Base-by-base conservation (phyloP, 1,139 yeast genomes). In the Diutina scorzettiae region DNA sequence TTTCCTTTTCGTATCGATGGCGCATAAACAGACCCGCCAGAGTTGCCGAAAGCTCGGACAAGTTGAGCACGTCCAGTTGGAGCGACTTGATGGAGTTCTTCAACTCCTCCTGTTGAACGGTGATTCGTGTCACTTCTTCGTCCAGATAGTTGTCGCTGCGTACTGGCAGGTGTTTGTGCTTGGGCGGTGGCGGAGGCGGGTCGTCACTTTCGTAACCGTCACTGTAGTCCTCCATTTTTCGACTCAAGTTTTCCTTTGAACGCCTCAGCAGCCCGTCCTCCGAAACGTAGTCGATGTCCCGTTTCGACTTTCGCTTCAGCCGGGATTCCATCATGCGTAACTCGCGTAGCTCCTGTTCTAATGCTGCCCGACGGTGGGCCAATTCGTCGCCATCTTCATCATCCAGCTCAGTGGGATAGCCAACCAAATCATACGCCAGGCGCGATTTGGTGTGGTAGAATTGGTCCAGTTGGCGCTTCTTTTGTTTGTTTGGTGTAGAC, bases 1-100 rank as follows among this genome's bases (percentile, higher is more conserved):
- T 16, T 19, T 34, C 66, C 49, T 65, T 66, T 46, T 77, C 77
- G 55, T 63, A 66, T 52, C 75, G 78, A 54, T 85, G 91, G 52
- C 94, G 72, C 43, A 78, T 76, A 47, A 78, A 77, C 11, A 94
- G 83, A 0, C 94, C 95, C 2, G 95, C 95, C 51, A 93, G 81
- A 0, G 95, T 84, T 4, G 95, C 95, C 62, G 93, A 81, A 45
- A 83, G 73, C 54, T 83, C 91, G 37, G 78, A 71, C 46, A 69
- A 55, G 47, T 69, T 69, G 48, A 69, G 62, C 6, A 69, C 74
- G 48, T 69, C 74, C 53, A 72, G 66, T 49, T 68, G 73, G 39
- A 69, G 55, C 6, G 71, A 65, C 46, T 67, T 63, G 46, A 66
- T 57, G 24, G 18, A 28, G 31, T 6, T 16, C 14, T 37, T 37